Base-by-base conservation (phyloP, 2,329 filamentous ascomycete species). In the Arthrobotrys musiformis region DNA sequence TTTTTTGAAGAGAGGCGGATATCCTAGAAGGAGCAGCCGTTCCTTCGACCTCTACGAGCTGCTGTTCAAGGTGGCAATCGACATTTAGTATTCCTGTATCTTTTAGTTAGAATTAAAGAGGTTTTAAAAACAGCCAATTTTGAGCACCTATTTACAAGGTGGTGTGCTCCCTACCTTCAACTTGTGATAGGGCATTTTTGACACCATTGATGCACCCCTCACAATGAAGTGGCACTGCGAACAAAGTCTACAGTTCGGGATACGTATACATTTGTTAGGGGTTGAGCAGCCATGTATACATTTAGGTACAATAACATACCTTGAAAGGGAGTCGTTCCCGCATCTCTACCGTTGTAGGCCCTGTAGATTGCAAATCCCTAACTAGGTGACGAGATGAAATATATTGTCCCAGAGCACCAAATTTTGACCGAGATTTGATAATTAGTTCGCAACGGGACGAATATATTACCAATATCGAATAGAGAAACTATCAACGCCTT, bases 181-280 rank as follows among this genome's bases (percentile, higher is more conserved):
- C 85, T 82, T 91, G 90, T 83, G 91, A 88, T 61, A 98, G 86
- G 56, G 93, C 90, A 79, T 89, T 88, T 81, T 93, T 93, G 83
- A 99, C 90, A 81, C 93, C 90, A 84, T 94, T 91, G 83, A 97
- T 89, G 86, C 95, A 98, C 82, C 88, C 87, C 81, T 97, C 91
- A 86, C 95, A 98, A 85, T 90, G 93, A 86, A 98, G 90, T 68
- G 93, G 94, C 81, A 98, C 95, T 79, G 94, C 93, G 84, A 98
- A 98, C 79, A 94, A 91, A 78, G 94, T 97, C 91, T 98, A 64
- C 56, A 9, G 13, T 42, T n/a, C 22, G 33, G n/a, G 9, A 22
- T 48, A 4, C n/a, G 8, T 19, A 19, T 17, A 15, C 24, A n/a
- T 19, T 4, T 19, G 15, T 44, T 11, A 48, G 44, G 30, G 11